phyloP scores from a whole-genome alignment of 192 early-diverging fungal species.

The Linnemannia elongata region DNA sequence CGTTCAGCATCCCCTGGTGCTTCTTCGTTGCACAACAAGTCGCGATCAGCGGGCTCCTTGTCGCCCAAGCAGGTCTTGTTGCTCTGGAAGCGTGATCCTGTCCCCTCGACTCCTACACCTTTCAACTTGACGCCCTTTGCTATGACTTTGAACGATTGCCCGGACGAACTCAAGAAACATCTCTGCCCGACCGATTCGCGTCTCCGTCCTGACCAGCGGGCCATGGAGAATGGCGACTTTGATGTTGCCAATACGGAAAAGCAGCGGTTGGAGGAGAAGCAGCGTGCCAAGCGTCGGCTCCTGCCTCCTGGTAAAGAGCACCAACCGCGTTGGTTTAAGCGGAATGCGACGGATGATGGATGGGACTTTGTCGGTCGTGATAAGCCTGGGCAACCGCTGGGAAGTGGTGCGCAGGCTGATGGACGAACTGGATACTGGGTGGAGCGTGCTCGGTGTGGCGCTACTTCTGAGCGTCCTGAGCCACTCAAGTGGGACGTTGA shows the following conservation, averaged over 20 bases:
- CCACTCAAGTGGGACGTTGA: constrained; percentile 61
- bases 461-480: constrained; percentile 36
- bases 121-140: constrained; percentile 87
- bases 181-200: constrained; percentile 88
- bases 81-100: constrained; percentile 74
- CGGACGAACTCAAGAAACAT: constrained; percentile 65
- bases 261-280: constrained; percentile 80
- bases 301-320: constrained; percentile 69
- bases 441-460: constrained; percentile 66
- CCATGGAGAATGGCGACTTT: constrained; percentile 88
- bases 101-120: constrained; percentile 63
- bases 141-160: constrained; percentile 81
- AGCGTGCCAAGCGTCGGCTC: constrained; percentile 71
- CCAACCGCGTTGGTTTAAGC: constrained; percentile 84
- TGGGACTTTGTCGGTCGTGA: constrained; percentile 57
- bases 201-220: constrained; percentile 86
- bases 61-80: constrained; percentile 64
- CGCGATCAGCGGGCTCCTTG: constrained; percentile 37
- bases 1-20: neutral
- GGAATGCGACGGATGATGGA: constrained; percentile 58
- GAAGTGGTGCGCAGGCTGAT: constrained; percentile 75
- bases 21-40: constrained; percentile 15
- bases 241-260: constrained; percentile 83
- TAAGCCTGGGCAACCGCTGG: constrained; percentile 68
- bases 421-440: constrained; percentile 83